Conservation (phyloP, 768 basidiomycete species). For the Roridomyces roridus region DNA sequence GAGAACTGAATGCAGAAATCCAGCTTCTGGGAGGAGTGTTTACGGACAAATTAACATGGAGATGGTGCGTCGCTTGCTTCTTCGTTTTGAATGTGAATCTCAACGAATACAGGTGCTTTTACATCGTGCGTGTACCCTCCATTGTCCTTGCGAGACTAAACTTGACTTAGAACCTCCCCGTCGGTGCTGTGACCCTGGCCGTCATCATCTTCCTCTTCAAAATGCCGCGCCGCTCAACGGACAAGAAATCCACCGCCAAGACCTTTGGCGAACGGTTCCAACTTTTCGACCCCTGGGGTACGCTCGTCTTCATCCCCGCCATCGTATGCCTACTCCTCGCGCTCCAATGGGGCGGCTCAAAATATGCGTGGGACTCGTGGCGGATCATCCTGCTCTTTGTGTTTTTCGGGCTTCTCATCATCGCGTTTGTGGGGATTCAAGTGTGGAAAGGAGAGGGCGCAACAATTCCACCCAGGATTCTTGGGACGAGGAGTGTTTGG, state of each 20-base stretch:
- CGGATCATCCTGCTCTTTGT: constrained; percentile 21
- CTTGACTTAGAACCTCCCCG: constrained; percentile 19
- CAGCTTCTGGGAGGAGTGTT: constrained; percentile 37
- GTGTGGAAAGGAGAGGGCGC: constrained; percentile 14
- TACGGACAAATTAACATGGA: constrained; percentile 37
- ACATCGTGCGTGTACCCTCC: constrained; percentile 29
- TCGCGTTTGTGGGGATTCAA: constrained; percentile 22
- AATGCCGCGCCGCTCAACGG: constrained; percentile 12
- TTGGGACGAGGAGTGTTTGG: constrained; percentile 18
- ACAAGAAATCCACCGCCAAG: too few relatives aligned
- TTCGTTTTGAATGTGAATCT: not conserved
- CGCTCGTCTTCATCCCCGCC: too few relatives aligned
- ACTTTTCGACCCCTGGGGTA: too few relatives aligned
- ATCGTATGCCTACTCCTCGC: constrained; percentile 34
- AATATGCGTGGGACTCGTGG: constrained; percentile 44
- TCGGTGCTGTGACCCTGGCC: too few relatives aligned
- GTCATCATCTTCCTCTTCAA: constrained; percentile 21
- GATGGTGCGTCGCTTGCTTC: constrained; percentile 33
- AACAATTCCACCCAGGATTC: constrained; percentile 18
- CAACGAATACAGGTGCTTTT: not conserved
- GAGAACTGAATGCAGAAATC: not conserved
- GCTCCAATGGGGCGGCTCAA: constrained; percentile 52
- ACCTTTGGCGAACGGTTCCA: too few relatives aligned
- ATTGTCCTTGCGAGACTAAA: too few relatives aligned
- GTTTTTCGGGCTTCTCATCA: constrained; percentile 21